Conservation (phyloP, 2,329 filamentous ascomycete species). For the Ascochyta fabae region DNA sequence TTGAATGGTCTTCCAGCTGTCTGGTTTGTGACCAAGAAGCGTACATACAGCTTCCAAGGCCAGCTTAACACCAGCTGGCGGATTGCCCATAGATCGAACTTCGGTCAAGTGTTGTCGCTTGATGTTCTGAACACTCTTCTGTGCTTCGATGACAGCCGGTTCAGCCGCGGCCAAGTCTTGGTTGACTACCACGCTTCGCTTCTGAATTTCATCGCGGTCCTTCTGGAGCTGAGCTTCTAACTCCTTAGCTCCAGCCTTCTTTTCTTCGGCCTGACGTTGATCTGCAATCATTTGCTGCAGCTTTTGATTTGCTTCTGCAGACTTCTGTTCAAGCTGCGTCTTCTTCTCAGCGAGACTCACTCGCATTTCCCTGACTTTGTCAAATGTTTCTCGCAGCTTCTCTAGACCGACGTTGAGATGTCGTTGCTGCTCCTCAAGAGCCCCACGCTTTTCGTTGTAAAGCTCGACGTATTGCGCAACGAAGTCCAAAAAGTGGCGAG, state of each 20-base stretch:
- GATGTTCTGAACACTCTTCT: slow-evolving; percentile 97
- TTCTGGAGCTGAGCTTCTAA: slow-evolving; percentile 86
- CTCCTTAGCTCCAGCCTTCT: slow-evolving; percentile 85
- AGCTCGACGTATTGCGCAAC: slow-evolving; percentile 97
- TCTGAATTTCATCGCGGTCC: slow-evolving; percentile 86
- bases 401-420: slow-evolving; percentile 98
- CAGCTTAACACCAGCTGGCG: slow-evolving; percentile 86
- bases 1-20: slow-evolving; percentile 91
- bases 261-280: slow-evolving; percentile 90
- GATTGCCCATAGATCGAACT: slow-evolving; percentile 95
- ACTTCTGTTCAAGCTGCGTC: slow-evolving; percentile 88
- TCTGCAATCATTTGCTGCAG: slow-evolving; percentile 96
- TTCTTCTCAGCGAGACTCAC: slow-evolving; percentile 94
- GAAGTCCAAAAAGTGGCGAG: slow-evolving; percentile 96
- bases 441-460: slow-evolving; percentile 97
- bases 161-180: slow-evolving; percentile 89
- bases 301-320: slow-evolving; percentile 95
- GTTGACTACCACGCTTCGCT: slow-evolving; percentile 82
- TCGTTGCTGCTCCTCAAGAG: slow-evolving; percentile 96
- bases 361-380: slow-evolving; percentile 93
- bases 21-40: slow-evolving; percentile 85
- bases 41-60: slow-evolving; percentile 97
- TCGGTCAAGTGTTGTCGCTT: slow-evolving; percentile 97
- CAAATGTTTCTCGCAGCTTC: slow-evolving; percentile 94
- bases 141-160: slow-evolving; percentile 89